Conservation (phyloP, 805 yeast genomes). For the Candida sithepensis region DNA sequence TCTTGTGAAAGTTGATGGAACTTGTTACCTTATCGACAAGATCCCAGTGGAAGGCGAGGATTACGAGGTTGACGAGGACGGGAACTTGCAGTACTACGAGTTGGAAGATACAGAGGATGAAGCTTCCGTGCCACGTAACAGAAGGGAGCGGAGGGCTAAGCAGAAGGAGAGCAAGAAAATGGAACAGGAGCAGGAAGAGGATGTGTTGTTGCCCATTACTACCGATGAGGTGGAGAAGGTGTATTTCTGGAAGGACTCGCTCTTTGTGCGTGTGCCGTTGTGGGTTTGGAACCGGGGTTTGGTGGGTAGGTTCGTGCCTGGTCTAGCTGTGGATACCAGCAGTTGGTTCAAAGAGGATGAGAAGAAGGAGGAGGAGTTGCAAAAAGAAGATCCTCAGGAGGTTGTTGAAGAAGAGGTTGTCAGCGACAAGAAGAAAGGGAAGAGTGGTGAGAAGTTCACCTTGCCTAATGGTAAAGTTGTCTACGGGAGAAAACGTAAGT, state of each 20-base stretch:
- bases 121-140: constrained; percentile 11
- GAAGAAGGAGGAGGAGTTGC: background rate
- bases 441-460: constrained; percentile 42
- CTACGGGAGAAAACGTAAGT: constrained; percentile 19
- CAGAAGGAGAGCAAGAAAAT: constrained; percentile 6
- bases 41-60: constrained; percentile 26
- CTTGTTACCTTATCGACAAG: constrained; percentile 49
- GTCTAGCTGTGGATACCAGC: no score
- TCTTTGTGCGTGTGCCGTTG: constrained; percentile 40
- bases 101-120: constrained; percentile 5
- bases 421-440: constrained; percentile 19
- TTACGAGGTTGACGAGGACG: constrained; percentile 19
- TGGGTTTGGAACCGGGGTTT: constrained; percentile 50
- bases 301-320: no score
- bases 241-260: constrained; percentile 41
- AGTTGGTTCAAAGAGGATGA: background rate
- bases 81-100: constrained; percentile 12
- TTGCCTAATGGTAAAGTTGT: constrained; percentile 63
- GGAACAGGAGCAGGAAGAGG: constrained; percentile 7
- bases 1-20: constrained; percentile 53
- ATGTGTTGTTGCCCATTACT: constrained; percentile 38
- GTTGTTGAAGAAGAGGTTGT: constrained; percentile 1
- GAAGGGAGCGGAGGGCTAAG: constrained; percentile 16
- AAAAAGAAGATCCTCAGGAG: background rate
- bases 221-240: constrained; percentile 48